Evolutionary conservation across 2,329 filamentous ascomycete species (phyloP).

Genomic region (Xylariaceae sp.): DNA sequence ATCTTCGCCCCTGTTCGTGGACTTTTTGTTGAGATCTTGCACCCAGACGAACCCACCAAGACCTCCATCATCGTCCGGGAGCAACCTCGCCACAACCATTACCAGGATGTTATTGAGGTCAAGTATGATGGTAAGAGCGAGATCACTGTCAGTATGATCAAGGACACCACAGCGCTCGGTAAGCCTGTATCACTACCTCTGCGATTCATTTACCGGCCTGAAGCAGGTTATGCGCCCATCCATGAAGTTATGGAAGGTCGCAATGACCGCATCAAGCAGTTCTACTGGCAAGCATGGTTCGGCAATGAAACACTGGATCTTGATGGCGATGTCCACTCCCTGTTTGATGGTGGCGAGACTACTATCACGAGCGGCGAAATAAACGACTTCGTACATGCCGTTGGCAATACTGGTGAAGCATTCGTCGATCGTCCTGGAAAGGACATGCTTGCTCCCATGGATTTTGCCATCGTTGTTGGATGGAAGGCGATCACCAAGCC

Average conservation of each 20-base stretch:
- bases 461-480: conserved; percentile 95
- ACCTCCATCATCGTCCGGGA: conserved; percentile 85
- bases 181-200: conserved; percentile 78
- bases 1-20: conserved; percentile 84
- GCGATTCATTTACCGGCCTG: conserved; percentile 88
- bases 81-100: conserved; percentile 77
- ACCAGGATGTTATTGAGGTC: conserved; percentile 83
- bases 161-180: conserved; percentile 82
- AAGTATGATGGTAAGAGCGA: conserved; percentile 69
- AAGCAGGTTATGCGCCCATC: conserved; percentile 95
- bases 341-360: conserved; percentile 83
- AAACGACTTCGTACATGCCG: conserved; percentile 97
- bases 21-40: conserved; percentile 79
- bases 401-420: conserved; percentile 94
- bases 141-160: conserved; percentile 85
- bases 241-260: conserved; percentile 92
- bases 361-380: conserved; percentile 88
- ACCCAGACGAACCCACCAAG: conserved; percentile 76
- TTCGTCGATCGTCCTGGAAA: conserved; percentile 96
- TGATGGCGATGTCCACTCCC: conserved; percentile 75
- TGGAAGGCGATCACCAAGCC: conserved; percentile 99
- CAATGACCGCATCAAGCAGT: conserved; percentile 98
- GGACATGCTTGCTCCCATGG: conserved; percentile 93
- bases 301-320: conserved; percentile 79
- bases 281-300: conserved; percentile 98